Percentiles rank a stretch among this genome's conserved stretches.
Conservation (phyloP, 495 filamentous ascomycete species). For the Hypoxylon cercidicola region DNA sequence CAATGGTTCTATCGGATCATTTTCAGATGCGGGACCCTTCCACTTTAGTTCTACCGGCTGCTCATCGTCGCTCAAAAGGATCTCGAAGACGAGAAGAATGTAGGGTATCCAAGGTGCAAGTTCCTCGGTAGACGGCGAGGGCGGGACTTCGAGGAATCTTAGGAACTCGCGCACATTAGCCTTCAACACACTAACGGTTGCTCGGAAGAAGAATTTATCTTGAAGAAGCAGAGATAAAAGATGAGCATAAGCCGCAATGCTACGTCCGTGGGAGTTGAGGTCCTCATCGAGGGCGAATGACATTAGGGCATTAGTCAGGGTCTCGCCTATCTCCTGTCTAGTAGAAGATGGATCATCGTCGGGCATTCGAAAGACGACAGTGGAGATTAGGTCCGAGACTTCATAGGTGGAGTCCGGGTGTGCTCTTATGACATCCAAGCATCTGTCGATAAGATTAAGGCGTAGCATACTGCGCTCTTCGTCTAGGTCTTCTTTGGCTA, state of each 20-base stretch:
- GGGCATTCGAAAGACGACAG: conserved; percentile 74
- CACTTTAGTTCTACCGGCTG: conserved; percentile 80
- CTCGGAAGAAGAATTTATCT: conserved; percentile 80
- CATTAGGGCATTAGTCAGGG: conserved; percentile 85
- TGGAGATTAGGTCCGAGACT: conserved; percentile 83
- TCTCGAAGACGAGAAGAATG: conserved; percentile 89
- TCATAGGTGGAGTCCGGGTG: conserved; percentile 93
- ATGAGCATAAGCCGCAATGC: conserved; percentile 90
- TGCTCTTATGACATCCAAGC: conserved; percentile 86
- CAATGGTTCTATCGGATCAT: conserved; percentile 63
- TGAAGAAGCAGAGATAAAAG: conserved; percentile 89
- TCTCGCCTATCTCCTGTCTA: conserved; percentile 79
- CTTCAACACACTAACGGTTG: conserved; percentile 78
- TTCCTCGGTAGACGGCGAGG: conserved; percentile 73
- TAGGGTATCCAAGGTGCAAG: conserved; percentile 91
- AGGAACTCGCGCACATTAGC: conserved; percentile 81
- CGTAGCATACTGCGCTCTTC: conserved; percentile 76
- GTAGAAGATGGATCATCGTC: conserved; percentile 65
- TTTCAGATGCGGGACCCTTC: conserved; percentile 68
- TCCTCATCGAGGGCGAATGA: conserved; percentile 83
- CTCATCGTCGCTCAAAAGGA: conserved; percentile 85
- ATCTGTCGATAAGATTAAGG: conserved; percentile 84
- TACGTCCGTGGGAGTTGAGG: conserved; percentile 67
- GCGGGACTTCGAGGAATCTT: conserved; percentile 79
- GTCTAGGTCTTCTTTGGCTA: conserved; percentile 85